Percentiles rank a stretch among this genome's conserved stretches.
phyloP scores from a whole-genome alignment of 2,329 filamentous ascomycete species.

The Ophiostoma novo-ulmi region DNA sequence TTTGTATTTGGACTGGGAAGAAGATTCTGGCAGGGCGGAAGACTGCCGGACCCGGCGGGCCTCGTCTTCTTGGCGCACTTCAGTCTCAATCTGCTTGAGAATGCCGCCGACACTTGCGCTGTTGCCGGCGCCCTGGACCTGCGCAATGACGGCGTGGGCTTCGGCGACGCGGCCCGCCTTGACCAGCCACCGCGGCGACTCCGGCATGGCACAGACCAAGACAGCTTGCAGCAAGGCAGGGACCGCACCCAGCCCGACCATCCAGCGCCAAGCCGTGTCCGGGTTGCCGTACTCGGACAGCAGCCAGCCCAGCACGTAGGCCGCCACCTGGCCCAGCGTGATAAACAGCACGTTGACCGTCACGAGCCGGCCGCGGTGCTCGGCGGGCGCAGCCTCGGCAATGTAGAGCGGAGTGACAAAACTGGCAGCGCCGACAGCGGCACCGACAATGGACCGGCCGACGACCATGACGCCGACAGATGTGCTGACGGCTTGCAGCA shows the following conservation, averaged over 20 bases:
- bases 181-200: constrained; percentile 84
- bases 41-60: constrained; percentile 42
- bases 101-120: constrained; percentile 45
- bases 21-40: not conserved
- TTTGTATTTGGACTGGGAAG: not conserved
- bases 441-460: constrained; percentile 64
- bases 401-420: constrained; percentile 87
- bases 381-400: constrained; percentile 73
- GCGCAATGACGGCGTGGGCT: constrained; percentile 61
- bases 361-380: constrained; percentile 71
- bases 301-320: constrained; percentile 77
- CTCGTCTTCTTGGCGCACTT: constrained; percentile 64
- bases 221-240: constrained; percentile 68
- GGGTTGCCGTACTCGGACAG: constrained; percentile 54
- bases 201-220: constrained; percentile 69
- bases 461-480: constrained; percentile 60
- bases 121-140: constrained; percentile 48
- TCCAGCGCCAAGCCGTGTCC: constrained; percentile 74
- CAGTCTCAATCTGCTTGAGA: constrained; percentile 64
- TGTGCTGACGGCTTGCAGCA: constrained; percentile 55
- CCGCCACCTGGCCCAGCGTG: constrained; percentile 81
- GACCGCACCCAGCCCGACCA: constrained; percentile 77
- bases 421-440: constrained; percentile 69
- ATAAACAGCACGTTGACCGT: constrained; percentile 79
- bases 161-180: constrained; percentile 57